These are phyloP conservation scores for Oxyria digyna DNA, from an alignment of 148 eudicot genomes.

Conservation along the genomic window DNA sequence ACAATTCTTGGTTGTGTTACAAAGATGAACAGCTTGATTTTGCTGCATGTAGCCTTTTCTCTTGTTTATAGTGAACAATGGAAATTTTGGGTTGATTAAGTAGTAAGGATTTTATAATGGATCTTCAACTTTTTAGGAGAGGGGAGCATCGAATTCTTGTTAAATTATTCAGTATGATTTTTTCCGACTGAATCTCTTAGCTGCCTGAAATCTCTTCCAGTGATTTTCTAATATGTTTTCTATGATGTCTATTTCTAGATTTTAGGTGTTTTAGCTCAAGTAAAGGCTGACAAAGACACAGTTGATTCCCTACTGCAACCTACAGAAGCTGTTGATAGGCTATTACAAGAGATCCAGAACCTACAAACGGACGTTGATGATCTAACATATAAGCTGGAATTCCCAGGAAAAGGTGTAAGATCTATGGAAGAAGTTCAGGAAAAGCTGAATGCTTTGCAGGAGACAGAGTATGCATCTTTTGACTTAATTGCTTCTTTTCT, in stretches of 20 bases:
- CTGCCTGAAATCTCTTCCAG: neutral
- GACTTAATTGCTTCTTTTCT: neutral
- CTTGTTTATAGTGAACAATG: neutral
- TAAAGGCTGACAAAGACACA: slow-evolving; percentile 76
- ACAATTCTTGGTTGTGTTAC: neutral
- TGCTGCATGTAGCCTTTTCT: neutral
- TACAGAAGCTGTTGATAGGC: slow-evolving; percentile 60
- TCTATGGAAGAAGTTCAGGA: slow-evolving; percentile 54
- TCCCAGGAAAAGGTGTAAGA: slow-evolving; percentile 43
- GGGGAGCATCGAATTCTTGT: neutral
- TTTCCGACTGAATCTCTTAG: neutral
- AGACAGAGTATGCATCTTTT: slow-evolving; percentile 30
- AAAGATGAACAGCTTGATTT: neutral
- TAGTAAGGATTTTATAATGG: neutral
- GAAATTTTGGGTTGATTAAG: neutral
- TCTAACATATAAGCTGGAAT: slow-evolving; percentile 52
- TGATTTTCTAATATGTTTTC: slow-evolving; percentile 7
- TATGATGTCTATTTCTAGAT: slow-evolving; percentile 35
- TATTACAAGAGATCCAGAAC: slow-evolving; percentile 43
- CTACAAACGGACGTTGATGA: slow-evolving; percentile 47
- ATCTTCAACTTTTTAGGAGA: neutral
- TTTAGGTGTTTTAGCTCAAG: slow-evolving; percentile 70
- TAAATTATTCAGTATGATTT: neutral
- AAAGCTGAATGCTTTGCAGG: slow-evolving; percentile 47
- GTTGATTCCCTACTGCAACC: slow-evolving; percentile 65